Percentiles rank a stretch among this genome's conserved stretches.
These are phyloP conservation scores for Solanum megistacrolobum DNA, from an alignment of 257 asterid species.

Conservation along the genomic window DNA sequence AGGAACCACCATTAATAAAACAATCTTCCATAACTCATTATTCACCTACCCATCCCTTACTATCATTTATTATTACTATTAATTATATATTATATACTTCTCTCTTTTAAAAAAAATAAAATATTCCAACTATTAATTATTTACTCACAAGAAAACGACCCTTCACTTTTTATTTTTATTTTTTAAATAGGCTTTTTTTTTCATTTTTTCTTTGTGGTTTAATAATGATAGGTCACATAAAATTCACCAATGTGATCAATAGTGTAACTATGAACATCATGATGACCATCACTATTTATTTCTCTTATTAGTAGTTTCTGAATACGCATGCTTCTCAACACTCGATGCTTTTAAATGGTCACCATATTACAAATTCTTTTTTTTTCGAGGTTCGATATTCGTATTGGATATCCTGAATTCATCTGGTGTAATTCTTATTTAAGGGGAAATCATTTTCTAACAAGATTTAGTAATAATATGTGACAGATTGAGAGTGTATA, in stretches of 20 bases:
- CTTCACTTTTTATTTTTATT: not conserved
- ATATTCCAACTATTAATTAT: conserved; percentile 22
- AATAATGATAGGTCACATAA: not conserved
- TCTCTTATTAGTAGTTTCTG: conserved; percentile 11
- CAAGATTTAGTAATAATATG: too few species aligned
- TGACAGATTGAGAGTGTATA: not conserved
- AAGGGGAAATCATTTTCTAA: not conserved
- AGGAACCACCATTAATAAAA: conserved; percentile 7
- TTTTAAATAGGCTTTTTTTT: not conserved
- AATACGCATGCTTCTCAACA: conserved; percentile 23
- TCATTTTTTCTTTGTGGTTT: not conserved
- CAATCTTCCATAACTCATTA: not conserved
- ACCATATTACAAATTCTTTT: not conserved
- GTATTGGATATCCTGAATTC: not conserved
- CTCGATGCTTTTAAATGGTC: not conserved
- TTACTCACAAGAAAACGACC: conserved; percentile 12
- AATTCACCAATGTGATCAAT: not conserved
- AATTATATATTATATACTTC: too few species aligned
- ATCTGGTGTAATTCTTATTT: too few species aligned
- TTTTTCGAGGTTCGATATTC: rapidly evolving
- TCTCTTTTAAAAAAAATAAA: not conserved
- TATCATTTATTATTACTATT: not conserved
- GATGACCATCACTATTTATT: not conserved
- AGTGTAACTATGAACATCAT: conserved; percentile 5
- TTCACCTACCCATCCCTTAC: conserved; percentile 19